Conservation (phyloP, 148 eudicot genomes). For the Vaccinium vitisidaea region DNA sequence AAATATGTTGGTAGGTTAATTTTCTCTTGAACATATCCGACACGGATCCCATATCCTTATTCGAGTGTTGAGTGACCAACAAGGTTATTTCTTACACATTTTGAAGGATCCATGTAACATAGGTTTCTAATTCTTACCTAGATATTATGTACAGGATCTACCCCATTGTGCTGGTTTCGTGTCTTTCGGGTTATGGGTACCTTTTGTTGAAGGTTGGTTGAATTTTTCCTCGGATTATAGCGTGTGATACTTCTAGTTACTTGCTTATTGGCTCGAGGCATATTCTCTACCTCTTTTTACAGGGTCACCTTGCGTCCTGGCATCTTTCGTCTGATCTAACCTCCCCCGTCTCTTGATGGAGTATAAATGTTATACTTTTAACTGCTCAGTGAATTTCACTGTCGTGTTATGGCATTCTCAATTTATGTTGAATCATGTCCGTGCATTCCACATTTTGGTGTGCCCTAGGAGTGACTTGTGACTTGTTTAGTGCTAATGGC, state of each 20-base stretch:
- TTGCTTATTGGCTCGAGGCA: background rate
- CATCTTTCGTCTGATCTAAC: background rate
- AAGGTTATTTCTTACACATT: background rate
- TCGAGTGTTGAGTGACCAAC: background rate
- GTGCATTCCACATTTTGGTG: background rate
- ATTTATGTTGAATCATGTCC: background rate
- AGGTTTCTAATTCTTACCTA: background rate
- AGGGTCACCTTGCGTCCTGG: background rate
- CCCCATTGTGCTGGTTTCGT: background rate
- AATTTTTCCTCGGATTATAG: background rate
- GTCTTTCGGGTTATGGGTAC: background rate
- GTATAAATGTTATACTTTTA: background rate
- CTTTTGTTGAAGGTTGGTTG: background rate
- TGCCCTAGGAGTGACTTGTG: background rate
- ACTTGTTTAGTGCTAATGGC: slow-evolving; percentile 10
- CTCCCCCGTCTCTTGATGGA: background rate
- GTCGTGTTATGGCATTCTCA: background rate
- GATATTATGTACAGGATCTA: background rate
- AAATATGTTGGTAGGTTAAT: no score
- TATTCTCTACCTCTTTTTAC: background rate
- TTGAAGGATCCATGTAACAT: background rate
- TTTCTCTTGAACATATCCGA: no score
- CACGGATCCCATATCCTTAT: no score
- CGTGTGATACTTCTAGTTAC: background rate
- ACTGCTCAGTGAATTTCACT: background rate